Percentiles rank a stretch among this genome's conserved stretches.
These are phyloP conservation scores for Iris pallida DNA, from an alignment of 116 monocot genomes.

Conservation along the genomic window DNA sequence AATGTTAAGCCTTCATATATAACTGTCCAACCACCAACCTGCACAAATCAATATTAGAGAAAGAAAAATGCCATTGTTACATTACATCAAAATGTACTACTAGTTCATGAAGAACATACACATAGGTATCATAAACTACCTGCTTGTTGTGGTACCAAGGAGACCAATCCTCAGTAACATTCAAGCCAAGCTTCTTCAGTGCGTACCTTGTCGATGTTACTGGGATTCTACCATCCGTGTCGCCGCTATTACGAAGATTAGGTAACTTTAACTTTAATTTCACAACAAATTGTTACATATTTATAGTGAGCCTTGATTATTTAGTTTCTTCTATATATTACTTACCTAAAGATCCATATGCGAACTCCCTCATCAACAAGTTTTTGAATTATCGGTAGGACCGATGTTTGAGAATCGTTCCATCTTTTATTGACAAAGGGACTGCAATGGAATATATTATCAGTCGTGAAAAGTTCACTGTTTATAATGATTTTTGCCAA, in stretches of 20 bases:
- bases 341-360: conserved; percentile 6
- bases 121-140: conserved; percentile 18
- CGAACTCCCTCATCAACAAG: neutral
- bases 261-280: too few relatives aligned
- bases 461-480: neutral
- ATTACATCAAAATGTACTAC: too few relatives aligned
- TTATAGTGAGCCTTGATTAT: too few relatives aligned
- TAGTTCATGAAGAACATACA: neutral
- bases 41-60: neutral
- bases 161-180: conserved; percentile 32
- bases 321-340: too few relatives aligned
- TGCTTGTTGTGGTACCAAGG: conserved; percentile 47
- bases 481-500: neutral
- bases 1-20: conserved; percentile 57
- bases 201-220: conserved; percentile 52
- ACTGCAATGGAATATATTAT: neutral
- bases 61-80: too few relatives aligned
- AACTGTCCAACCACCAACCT: conserved; percentile 68
- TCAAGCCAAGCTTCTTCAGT: conserved; percentile 45
- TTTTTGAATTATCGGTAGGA: conserved; percentile 5
- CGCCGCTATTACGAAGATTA: conserved; percentile 23
- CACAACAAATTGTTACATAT: too few relatives aligned
- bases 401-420: neutral
- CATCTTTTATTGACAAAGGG: neutral
- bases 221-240: conserved; percentile 62